Percentiles rank a stretch among this genome's conserved stretches.
These are phyloP conservation scores for Pilatotrama ljubarskyi DNA, from an alignment of 768 basidiomycete genomes.

Conservation along the genomic window DNA sequence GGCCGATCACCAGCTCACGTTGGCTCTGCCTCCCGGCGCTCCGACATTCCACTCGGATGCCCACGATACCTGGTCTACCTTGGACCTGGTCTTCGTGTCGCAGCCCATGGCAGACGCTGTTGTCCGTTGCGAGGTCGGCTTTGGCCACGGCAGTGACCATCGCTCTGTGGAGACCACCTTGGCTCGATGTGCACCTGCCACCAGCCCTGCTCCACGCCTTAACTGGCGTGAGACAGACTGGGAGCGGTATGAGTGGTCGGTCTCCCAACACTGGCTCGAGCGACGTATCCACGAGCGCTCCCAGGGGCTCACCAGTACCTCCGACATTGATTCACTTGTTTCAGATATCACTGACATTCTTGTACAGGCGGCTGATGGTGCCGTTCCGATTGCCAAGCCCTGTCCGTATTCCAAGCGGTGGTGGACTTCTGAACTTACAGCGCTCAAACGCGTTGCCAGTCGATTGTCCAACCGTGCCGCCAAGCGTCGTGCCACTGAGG, in stretches of 20 bases:
- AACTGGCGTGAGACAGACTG: conserved; percentile 37
- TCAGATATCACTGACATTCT: conserved; percentile 20
- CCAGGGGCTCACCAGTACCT: too few species aligned
- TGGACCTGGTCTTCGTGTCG: conserved; percentile 3
- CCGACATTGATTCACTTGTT: conserved; percentile 11
- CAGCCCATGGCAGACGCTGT: neutral
- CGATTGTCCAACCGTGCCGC: neutral
- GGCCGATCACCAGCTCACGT: neutral
- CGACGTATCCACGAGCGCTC: neutral
- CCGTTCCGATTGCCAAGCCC: conserved; percentile 24
- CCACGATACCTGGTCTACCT: conserved; percentile 1
- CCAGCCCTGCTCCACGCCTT: neutral
- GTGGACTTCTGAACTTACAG: conserved; percentile 29
- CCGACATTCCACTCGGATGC: conserved; percentile 6
- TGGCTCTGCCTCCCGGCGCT: neutral
- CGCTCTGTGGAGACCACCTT: conserved; percentile 35
- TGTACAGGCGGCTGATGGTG: conserved; percentile 12
- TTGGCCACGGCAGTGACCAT: conserved; percentile 34
- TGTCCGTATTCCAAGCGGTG: conserved; percentile 33
- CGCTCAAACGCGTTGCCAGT: neutral
- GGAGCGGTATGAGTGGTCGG: conserved; percentile 13
- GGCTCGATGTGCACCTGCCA: conserved; percentile 26
- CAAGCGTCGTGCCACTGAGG: neutral
- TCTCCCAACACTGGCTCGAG: neutral
- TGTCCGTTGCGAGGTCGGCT: neutral